These are phyloP conservation scores for Trametes gibbosa DNA, from an alignment of 768 basidiomycete genomes.

Conservation along the genomic window DNA sequence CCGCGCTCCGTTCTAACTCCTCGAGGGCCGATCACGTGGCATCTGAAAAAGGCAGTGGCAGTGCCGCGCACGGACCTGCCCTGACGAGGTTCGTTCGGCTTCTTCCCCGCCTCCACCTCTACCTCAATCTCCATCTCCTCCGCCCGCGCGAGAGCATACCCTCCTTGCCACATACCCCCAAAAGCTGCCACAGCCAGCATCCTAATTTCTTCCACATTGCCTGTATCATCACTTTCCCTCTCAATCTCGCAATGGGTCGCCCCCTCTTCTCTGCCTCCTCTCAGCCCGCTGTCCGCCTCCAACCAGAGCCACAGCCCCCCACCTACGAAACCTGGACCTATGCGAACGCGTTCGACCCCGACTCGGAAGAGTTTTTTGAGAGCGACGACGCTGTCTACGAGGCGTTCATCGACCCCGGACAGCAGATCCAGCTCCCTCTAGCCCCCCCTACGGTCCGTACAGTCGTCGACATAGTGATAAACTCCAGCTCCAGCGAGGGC, in stretches of 20 bases:
- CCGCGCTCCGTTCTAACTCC: slow-evolving; percentile 9
- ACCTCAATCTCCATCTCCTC: slow-evolving; percentile 5
- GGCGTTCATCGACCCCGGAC: slow-evolving; percentile 48
- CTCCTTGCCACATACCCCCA: slow-evolving; percentile 17
- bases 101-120: not conserved
- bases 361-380: slow-evolving; percentile 74
- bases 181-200: slow-evolving; percentile 19
- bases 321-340: slow-evolving; percentile 59
- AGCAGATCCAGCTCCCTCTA: slow-evolving; percentile 12
- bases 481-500: slow-evolving; percentile 36
- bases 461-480: slow-evolving; percentile 24
- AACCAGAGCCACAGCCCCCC: slow-evolving; percentile 19
- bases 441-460: not conserved
- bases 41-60: slow-evolving; percentile 6
- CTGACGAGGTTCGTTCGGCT: slow-evolving; percentile 13
- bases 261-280: slow-evolving; percentile 19
- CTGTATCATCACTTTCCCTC: slow-evolving; percentile 13
- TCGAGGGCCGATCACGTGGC: slow-evolving; percentile 4
- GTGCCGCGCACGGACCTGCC: slow-evolving; percentile 20
- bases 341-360: slow-evolving; percentile 72
- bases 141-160: slow-evolving; percentile 6
- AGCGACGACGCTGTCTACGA: slow-evolving; percentile 59
- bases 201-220: slow-evolving; percentile 4
- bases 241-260: slow-evolving; percentile 19
- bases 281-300: slow-evolving; percentile 23